Percentiles rank a stretch among this genome's conserved stretches.
Conservation (phyloP, 1,284 basidiomycete species). For the Pisolithus thermaeus region DNA sequence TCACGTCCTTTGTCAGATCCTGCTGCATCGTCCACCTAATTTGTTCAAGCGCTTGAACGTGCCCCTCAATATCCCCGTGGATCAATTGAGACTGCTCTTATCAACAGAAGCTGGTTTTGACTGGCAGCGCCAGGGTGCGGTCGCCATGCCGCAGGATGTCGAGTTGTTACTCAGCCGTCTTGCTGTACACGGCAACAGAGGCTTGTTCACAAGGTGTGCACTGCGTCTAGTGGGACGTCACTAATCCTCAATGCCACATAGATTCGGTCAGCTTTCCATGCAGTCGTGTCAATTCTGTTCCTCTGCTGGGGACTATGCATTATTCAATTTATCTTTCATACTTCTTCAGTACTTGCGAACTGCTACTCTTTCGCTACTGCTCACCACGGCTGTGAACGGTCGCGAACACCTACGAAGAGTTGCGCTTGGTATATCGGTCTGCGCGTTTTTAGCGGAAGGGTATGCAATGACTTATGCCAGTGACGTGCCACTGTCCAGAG, state of each 20-base stretch:
- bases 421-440: constrained; percentile 43
- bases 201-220: constrained; percentile 53
- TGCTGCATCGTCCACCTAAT: constrained; percentile 51
- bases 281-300: constrained; percentile 58
- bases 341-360: constrained; percentile 55
- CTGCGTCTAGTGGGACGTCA: not conserved
- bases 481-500: constrained; percentile 40
- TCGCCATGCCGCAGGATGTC: constrained; percentile 36
- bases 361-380: constrained; percentile 48
- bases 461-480: constrained; percentile 47
- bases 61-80: constrained; percentile 49
- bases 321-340: constrained; percentile 49
- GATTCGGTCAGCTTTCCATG: constrained; percentile 62
- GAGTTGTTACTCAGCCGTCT: constrained; percentile 52
- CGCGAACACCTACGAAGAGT: constrained; percentile 45
- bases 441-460: constrained; percentile 44
- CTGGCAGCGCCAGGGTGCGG: not conserved
- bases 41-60: constrained; percentile 52
- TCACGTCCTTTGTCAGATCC: constrained; percentile 44
- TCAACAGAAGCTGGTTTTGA: constrained; percentile 23
- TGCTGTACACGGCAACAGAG: constrained; percentile 52
- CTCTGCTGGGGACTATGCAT: constrained; percentile 50
- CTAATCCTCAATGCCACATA: constrained; percentile 17
- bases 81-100: constrained; percentile 44
- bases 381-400: constrained; percentile 34